These are phyloP conservation scores for Globisporangium viniferum DNA, from an alignment of 352 stramenopile genomes.

Conservation along the genomic window DNA sequence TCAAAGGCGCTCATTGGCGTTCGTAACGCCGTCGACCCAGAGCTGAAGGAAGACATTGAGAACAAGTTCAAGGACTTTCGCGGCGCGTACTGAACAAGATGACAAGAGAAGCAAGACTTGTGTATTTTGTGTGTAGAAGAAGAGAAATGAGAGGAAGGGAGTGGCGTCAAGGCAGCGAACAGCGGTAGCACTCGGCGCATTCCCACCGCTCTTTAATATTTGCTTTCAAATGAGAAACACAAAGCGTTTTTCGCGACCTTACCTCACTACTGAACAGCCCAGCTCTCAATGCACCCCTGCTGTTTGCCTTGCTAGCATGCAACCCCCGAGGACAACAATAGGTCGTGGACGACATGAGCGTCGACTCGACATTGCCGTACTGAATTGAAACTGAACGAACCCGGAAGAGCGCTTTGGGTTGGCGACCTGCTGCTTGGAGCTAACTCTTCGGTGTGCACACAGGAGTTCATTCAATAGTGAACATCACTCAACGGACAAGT, in stretches of 20 bases:
- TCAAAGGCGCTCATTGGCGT: constrained; percentile 86
- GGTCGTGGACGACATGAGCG: too few species aligned
- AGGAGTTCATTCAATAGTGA: too few species aligned
- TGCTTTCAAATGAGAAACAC: background rate
- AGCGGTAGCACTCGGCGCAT: background rate
- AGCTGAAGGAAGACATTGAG: constrained; percentile 89
- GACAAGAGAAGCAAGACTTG: background rate
- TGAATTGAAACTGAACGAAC: too few species aligned
- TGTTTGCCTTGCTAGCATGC: background rate
- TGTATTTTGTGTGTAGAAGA: constrained; percentile 3
- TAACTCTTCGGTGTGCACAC: too few species aligned
- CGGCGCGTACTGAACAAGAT: constrained; percentile 15
- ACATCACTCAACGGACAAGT: too few species aligned
- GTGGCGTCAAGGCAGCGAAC: background rate
- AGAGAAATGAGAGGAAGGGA: background rate
- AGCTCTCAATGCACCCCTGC: background rate
- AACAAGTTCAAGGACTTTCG: constrained; percentile 92
- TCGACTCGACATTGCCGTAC: too few species aligned
- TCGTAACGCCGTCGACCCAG: constrained; percentile 83
- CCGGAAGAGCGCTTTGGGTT: too few species aligned
- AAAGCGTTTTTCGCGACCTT: background rate
- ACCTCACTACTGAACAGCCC: background rate
- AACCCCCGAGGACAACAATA: too few species aligned
- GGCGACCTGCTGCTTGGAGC: too few species aligned
- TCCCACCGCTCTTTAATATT: background rate